Evolutionary conservation across 2,329 filamentous ascomycete genomes (phyloP).

Genomic region (Apiospora koreana): DNA sequence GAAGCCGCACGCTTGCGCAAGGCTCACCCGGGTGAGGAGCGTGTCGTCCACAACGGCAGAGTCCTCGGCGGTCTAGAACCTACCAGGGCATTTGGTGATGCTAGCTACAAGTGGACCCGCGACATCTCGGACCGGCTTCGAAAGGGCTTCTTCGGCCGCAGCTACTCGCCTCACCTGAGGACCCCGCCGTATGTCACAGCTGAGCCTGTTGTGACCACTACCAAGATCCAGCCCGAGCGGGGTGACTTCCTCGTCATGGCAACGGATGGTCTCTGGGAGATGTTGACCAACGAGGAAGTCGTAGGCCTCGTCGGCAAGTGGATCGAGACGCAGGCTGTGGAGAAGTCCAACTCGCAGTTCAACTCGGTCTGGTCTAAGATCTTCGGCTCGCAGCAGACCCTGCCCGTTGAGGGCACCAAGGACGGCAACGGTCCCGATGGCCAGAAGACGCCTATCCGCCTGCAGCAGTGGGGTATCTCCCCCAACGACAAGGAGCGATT

Average conservation of each 20-base stretch:
- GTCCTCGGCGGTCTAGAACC: conserved; percentile 92
- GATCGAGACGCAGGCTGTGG: conserved; percentile 74
- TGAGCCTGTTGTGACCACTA: conserved; percentile 92
- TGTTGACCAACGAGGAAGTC: conserved; percentile 98
- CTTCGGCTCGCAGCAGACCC: conserved; percentile 55
- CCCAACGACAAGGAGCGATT: conserved; percentile 78
- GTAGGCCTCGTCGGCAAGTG: conserved; percentile 95
- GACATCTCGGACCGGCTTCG: conserved; percentile 84
- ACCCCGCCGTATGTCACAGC: conserved; percentile 97
- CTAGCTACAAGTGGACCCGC: conserved; percentile 92
- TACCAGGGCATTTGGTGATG: conserved; percentile 92
- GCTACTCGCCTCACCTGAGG: conserved; percentile 73
- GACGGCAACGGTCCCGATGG: conserved; percentile 55
- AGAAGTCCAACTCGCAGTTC: conserved; percentile 63
- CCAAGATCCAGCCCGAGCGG: conserved; percentile 82
- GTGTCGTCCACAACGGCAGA: conserved; percentile 85
- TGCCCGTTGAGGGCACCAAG: conserved; percentile 75
- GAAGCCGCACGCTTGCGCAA: conserved; percentile 81
- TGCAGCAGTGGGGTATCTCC: conserved; percentile 87
- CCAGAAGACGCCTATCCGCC: conserved; percentile 83
- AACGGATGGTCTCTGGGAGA: conserved; percentile 97
- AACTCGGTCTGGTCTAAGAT: conserved; percentile 68
- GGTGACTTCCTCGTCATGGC: conserved; percentile 97
- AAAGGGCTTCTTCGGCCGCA: conserved; percentile 83
- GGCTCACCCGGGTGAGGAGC: conserved; percentile 85